Conservation (phyloP, 805 yeast species). For the Candida multigemmis region DNA sequence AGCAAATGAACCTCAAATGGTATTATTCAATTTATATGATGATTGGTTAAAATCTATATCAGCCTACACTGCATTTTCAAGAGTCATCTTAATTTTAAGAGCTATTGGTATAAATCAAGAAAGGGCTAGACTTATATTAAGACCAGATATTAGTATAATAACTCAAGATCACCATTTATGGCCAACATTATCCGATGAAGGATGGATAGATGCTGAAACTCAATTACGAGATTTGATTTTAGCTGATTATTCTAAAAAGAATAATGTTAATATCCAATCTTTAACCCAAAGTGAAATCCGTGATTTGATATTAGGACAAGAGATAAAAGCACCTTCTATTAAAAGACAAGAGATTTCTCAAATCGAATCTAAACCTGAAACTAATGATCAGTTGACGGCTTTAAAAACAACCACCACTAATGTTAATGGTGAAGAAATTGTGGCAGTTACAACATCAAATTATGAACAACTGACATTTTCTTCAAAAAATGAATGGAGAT, state of each 20-base stretch:
- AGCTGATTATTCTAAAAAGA: slow-evolving; percentile 75
- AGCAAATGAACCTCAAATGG: slow-evolving; percentile 92
- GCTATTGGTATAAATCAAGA: slow-evolving; percentile 75
- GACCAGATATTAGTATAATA: slow-evolving; percentile 62
- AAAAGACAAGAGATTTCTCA: slow-evolving; percentile 80
- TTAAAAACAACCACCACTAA: slow-evolving; percentile 76
- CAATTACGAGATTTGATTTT: slow-evolving; percentile 83
- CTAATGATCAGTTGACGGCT: slow-evolving; percentile 54
- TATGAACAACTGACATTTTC: slow-evolving; percentile 80
- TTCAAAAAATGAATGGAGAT: slow-evolving; percentile 87
- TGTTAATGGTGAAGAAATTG: slow-evolving; percentile 94
- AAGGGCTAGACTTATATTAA: slow-evolving; percentile 61
- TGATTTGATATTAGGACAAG: slow-evolving; percentile 91
- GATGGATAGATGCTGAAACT: slow-evolving; percentile 86
- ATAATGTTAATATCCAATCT: slow-evolving; percentile 77
- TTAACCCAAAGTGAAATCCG: slow-evolving; percentile 90
- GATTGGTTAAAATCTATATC: slow-evolving; percentile 85
- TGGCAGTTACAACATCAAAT: slow-evolving; percentile 83
- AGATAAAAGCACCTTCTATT: slow-evolving; percentile 81
- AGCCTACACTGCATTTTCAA: slow-evolving; percentile 87
- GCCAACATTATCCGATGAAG: slow-evolving; percentile 85
- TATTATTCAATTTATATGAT: slow-evolving; percentile 81
- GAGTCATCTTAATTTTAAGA: slow-evolving; percentile 74
- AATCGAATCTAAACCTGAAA: slow-evolving; percentile 41
- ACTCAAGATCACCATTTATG: slow-evolving; percentile 81